phyloP scores from a whole-genome alignment of 352 stramenopile genomes.

The Pythium brachiatum region DNA sequence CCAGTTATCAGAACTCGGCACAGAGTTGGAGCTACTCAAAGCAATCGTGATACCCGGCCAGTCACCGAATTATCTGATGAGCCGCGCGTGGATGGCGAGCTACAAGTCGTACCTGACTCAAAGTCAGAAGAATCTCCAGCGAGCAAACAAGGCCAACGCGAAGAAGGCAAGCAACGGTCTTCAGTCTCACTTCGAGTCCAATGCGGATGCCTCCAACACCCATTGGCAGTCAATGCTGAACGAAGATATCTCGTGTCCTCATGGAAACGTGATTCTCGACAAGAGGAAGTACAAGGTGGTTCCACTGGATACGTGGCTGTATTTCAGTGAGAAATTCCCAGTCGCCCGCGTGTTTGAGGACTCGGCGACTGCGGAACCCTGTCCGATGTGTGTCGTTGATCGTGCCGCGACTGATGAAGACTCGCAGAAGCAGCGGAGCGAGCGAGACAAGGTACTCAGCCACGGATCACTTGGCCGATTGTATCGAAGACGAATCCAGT shows the following conservation, averaged over 20 bases:
- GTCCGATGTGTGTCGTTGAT: conserved; percentile 48
- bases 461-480: conserved; percentile 44
- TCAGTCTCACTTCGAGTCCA: conserved; percentile 20
- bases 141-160: conserved; percentile 22
- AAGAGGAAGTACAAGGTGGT: conserved; percentile 68
- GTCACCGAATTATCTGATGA: conserved; percentile 49
- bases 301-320: conserved; percentile 47
- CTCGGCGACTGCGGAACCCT: conserved; percentile 33
- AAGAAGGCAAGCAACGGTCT: conserved; percentile 28
- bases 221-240: conserved; percentile 55
- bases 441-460: conserved; percentile 60
- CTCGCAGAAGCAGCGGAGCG: conserved; percentile 35
- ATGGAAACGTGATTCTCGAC: conserved; percentile 63
- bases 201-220: conserved; percentile 14
- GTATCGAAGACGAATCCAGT: conserved; percentile 38
- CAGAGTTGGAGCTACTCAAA: conserved; percentile 58
- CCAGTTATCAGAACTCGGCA: conserved; percentile 42
- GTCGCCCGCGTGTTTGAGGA: conserved; percentile 34
- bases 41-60: conserved; percentile 26
- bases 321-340: conserved; percentile 65
- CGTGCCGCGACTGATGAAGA: conserved; percentile 55
- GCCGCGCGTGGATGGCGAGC: conserved; percentile 63
- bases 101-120: conserved; percentile 63
- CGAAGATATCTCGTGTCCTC: conserved; percentile 67
- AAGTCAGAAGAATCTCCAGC: conserved; percentile 46